These are phyloP conservation scores for Neurospora sp. DNA, from an alignment of 495 filamentous ascomycete species.

Conservation along the genomic window DNA sequence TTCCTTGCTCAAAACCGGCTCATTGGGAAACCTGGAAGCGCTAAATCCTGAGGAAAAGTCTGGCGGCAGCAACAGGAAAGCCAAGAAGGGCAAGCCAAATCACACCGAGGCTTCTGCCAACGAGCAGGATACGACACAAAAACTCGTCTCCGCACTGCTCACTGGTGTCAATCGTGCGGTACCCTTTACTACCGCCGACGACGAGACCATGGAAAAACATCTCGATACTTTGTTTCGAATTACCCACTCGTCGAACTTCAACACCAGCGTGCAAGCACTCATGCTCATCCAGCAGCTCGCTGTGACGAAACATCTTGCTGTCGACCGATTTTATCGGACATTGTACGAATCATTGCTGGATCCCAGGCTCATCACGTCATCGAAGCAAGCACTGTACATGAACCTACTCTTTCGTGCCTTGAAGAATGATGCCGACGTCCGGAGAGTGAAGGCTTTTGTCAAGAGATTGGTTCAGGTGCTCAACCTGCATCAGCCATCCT, in stretches of 20 bases:
- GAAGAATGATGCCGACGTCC: constrained; percentile 76
- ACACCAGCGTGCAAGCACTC: constrained; percentile 91
- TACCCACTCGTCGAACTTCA: constrained; percentile 96
- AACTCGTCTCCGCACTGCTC: constrained; percentile 79
- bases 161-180: constrained; percentile 94
- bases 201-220: constrained; percentile 71
- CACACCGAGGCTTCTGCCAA: constrained; percentile 21
- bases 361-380: constrained; percentile 74
- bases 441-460: constrained; percentile 87
- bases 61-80: constrained; percentile 5
- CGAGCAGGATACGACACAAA: constrained; percentile 58
- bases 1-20: constrained; percentile 52
- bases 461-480: constrained; percentile 87
- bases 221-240: constrained; percentile 89
- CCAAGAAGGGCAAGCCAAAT: constrained; percentile 10
- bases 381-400: constrained; percentile 89
- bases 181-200: constrained; percentile 77
- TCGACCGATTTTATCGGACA: constrained; percentile 88
- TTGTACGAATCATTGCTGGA: constrained; percentile 93
- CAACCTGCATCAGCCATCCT: constrained; percentile 79
- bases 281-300: constrained; percentile 93
- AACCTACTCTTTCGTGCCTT: constrained; percentile 83
- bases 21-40: constrained; percentile 16
- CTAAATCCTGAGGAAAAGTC: constrained; percentile 14
- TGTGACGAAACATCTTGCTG: constrained; percentile 58